Evolutionary conservation across 75 land plant species (phyloP), one percentile per base, ranked within the genome.

Genomic region (Ceratopteris richardii): DNA sequence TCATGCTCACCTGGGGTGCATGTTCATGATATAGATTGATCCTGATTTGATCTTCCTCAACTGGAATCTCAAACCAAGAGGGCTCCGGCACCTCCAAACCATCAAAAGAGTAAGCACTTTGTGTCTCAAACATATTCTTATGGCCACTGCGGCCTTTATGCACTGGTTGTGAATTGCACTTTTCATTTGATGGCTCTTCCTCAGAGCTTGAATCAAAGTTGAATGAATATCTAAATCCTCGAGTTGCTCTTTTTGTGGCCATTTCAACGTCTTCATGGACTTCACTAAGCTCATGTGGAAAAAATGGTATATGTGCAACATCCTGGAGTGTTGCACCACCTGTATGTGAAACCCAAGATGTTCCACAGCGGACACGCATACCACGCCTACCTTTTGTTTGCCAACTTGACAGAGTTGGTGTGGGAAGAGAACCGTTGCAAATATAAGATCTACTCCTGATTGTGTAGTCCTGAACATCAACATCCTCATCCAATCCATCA

Each of bases 301-400:
- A 4, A 33, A 9, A 3, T 33, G 37, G 3, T 33, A 9, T 33
- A 9, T 3, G 37, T 9, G 9, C 57, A 54, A 39, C 28, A 12
- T 9, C 41, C 24, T 16, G 43, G 62, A 53, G 64, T 61, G 30
- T 50, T 59, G 19, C 9, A 33, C 37, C 39, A 57, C 41, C 50
- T 5, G 50, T 69, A 12, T 23, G 17, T 53, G n/a, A 47, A 31
- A 71, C 82, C 44, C 58, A 24, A 14, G 65, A 62, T 27, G 68
- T 79, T 53, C 78, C 79, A 9, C 30, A 29, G 20, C 79, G 29
- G 66, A 54, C 46, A 18, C 83, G 68, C 14, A 56, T 69, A 46
- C 83, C 80, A 24, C 90, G 73, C 57, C 82, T 86, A 13, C 90
- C 86, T 64, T 83, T 86, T 47, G 78, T 30, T 51, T 80, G 71